Conservation (phyloP, 257 asterid genomes). For the Ligustrum vulgare region DNA sequence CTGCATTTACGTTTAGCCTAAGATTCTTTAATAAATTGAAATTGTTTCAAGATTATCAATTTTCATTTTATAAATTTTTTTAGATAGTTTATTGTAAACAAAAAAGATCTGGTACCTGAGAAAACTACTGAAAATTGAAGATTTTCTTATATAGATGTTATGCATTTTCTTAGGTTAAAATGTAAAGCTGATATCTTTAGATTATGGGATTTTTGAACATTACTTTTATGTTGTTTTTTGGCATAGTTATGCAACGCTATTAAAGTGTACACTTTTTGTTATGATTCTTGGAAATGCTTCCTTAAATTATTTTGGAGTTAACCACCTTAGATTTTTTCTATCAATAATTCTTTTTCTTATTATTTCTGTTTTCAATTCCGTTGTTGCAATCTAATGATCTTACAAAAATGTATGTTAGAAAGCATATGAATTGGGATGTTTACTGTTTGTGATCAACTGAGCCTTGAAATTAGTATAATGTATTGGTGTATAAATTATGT, state of each 20-base stretch:
- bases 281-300: background rate
- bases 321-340: background rate
- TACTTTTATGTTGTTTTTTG: too few relatives aligned
- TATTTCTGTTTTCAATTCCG: background rate
- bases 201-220: background rate
- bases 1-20: background rate
- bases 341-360: background rate
- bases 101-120: background rate
- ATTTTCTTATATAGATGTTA: background rate
- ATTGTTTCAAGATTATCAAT: conserved; percentile 5
- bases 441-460: conserved; percentile 4
- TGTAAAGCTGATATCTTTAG: conserved; percentile 1
- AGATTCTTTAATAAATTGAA: background rate
- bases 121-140: background rate
- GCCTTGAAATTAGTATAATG: conserved; percentile 5
- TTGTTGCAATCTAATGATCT: background rate
- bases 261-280: background rate
- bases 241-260: background rate
- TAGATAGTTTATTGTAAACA: conserved; percentile 6
- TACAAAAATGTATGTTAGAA: background rate
- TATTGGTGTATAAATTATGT: conserved; percentile 4
- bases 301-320: background rate
- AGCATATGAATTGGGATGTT: background rate
- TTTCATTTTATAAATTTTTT: background rate
- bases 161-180: background rate